These are phyloP conservation scores for Leccinum angustisporum DNA, from an alignment of 1,284 basidiomycete species.

Conservation along the genomic window DNA sequence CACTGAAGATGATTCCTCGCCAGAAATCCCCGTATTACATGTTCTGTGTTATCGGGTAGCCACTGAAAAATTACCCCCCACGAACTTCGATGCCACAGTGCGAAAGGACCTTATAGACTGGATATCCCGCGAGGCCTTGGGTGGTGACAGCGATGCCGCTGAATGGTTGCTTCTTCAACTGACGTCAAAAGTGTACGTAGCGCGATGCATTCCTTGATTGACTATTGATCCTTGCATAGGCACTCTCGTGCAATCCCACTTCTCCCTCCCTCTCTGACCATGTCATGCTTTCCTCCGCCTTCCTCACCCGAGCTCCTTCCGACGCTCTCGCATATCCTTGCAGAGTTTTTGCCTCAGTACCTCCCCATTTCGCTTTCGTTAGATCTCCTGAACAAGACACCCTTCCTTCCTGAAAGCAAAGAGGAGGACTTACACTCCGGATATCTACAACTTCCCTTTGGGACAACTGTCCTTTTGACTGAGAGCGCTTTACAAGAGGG, in stretches of 20 bases:
- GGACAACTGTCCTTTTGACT: conserved; percentile 64
- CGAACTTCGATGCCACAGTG: conserved; percentile 20
- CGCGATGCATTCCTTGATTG: background rate
- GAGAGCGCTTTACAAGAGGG: conserved; percentile 71
- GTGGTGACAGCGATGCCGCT: conserved; percentile 68
- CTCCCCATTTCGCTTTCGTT: conserved; percentile 55
- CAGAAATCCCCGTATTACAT: conserved; percentile 64
- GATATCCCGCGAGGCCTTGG: conserved; percentile 68
- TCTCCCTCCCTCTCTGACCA: conserved; percentile 64
- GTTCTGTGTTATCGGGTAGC: conserved; percentile 54
- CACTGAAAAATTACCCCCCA: conserved; percentile 6
- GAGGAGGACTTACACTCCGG: conserved; percentile 77
- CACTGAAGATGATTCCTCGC: conserved; percentile 37
- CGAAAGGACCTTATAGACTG: conserved; percentile 62
- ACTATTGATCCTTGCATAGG: conserved; percentile 38
- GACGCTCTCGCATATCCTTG: conserved; percentile 52
- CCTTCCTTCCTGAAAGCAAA: conserved; percentile 66
- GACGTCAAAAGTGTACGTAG: conserved; percentile 66
- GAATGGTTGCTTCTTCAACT: conserved; percentile 74
- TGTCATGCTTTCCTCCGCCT: conserved; percentile 60
- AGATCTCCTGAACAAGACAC: conserved; percentile 58
- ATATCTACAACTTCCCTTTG: conserved; percentile 68
- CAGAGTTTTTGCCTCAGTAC: conserved; percentile 53
- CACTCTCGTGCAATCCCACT: conserved; percentile 69
- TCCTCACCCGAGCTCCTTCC: conserved; percentile 37